Evolutionary conservation across 2,329 filamentous ascomycete species (phyloP), one percentile per base, ranked within the genome.

Genomic region (Decorospora gaudefroyi): DNA sequence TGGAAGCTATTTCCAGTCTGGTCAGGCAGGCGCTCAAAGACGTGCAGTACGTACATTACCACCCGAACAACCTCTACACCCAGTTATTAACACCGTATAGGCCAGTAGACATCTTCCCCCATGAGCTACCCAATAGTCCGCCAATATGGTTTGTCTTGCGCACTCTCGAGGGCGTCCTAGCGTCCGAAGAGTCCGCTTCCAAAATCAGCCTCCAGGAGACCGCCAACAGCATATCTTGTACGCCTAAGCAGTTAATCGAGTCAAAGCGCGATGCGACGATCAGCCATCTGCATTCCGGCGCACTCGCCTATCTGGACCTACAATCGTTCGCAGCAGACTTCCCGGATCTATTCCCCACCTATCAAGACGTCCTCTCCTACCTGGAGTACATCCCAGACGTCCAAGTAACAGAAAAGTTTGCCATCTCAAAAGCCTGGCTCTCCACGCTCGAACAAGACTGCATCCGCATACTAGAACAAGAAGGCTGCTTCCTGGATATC

Each of bases 361-460:
- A 48, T 5, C 31, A 53, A 29, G 61, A 60, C 6, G 51, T 50
- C 2, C n/a, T 49, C 15, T 35, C 44, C 9, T 33, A 53, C 18
- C 23, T 68, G 7, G 33, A 28, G 6, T 25, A 32, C 5, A 22
- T 49, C 3, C 15, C 49, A 12, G 55, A 36, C 10, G 36, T 63
- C 11, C 36, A 49, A 5, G 6, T 61, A 7, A 30, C 53, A 11
- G 49, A 42, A 9, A n/a, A 33, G 6, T 59, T 52, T 38, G 64
- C 60, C 4, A 45, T 68, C 1, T 68, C 65, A 6, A 40, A 53
- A 10, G 30, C 32, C 6, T 66, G 62, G 60, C 34, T 62, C 12
- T 42, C 51, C 3, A 45, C 48, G 0, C 23, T 59, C 19, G 48
- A 43, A 9, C 39, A 54, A 27, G 47, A 58, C 4, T 56, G 48